Evolutionary conservation across 2,329 filamentous ascomycete genomes (phyloP).

Genomic region (Tolypocladium inflatum): DNA sequence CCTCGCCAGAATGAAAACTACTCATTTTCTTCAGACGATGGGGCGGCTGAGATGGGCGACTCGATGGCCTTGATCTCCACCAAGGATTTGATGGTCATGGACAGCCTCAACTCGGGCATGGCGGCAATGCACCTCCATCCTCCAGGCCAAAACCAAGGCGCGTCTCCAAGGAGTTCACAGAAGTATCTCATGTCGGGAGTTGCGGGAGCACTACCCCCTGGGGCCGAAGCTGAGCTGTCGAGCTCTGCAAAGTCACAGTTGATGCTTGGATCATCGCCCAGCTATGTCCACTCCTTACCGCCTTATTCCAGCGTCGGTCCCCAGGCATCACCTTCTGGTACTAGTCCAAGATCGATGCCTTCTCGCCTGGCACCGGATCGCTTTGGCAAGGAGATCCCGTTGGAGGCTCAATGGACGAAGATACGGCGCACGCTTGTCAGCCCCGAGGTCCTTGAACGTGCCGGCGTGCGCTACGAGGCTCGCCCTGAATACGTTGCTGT

Average conservation of each 20-base stretch:
- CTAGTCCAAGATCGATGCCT: slow-evolving; percentile 19
- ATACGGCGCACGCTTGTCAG: slow-evolving; percentile 46
- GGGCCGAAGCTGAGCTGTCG: slow-evolving; percentile 17
- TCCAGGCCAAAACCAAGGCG: slow-evolving; percentile 22
- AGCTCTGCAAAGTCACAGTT: slow-evolving; percentile 20
- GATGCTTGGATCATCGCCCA: slow-evolving; percentile 26
- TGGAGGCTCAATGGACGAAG: slow-evolving; percentile 50
- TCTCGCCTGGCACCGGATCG: slow-evolving; percentile 44
- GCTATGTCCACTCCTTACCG: slow-evolving; percentile 25
- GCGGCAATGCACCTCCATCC: slow-evolving; percentile 30
- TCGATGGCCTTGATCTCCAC: slow-evolving; percentile 44
- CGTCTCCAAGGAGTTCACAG: slow-evolving; percentile 21
- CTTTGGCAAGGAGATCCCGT: slow-evolving; percentile 43
- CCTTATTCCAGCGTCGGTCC: slow-evolving; percentile 12
- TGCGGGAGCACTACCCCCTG: slow-evolving; percentile 13
- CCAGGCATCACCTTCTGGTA: slow-evolving; percentile 22
- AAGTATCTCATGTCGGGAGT: slow-evolving; percentile 25
- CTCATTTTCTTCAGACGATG: slow-evolving; percentile 28
- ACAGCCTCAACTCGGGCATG: slow-evolving; percentile 31
- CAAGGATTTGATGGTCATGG: slow-evolving; percentile 40
- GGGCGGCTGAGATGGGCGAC: slow-evolving; percentile 18
- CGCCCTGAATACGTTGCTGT: slow-evolving; percentile 51
- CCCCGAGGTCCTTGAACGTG: slow-evolving; percentile 45
- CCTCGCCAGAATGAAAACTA: slow-evolving; percentile 17
- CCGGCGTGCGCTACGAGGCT: slow-evolving; percentile 50